Percentiles rank a stretch among this genome's conserved stretches.
phyloP scores from a whole-genome alignment of 2,329 filamentous ascomycete species.

The Calonectria pseudoturangicola region DNA sequence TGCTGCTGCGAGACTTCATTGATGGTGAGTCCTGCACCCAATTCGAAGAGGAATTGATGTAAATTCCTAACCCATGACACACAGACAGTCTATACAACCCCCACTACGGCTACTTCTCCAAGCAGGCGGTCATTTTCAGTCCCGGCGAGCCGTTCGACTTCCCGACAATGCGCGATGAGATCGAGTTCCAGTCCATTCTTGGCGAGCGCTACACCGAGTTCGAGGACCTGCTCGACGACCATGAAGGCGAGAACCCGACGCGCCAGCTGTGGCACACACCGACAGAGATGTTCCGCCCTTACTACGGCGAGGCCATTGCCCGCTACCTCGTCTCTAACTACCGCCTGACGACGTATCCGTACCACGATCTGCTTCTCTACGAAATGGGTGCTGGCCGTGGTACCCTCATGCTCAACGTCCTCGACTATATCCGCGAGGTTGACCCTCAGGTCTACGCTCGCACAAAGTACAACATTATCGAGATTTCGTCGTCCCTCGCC shows the following conservation, averaged over 20 bases:
- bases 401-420: slow-evolving; percentile 97
- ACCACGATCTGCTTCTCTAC: slow-evolving; percentile 98
- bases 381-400: slow-evolving; percentile 99
- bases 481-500: slow-evolving; percentile 91
- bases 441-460: slow-evolving; percentile 95
- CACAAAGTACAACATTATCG: slow-evolving; percentile 95
- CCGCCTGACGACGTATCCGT: slow-evolving; percentile 93
- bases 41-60: neutral
- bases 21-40: slow-evolving; percentile 76
- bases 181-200: slow-evolving; percentile 86
- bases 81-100: slow-evolving; percentile 95
- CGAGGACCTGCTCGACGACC: slow-evolving; percentile 88
- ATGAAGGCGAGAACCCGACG: slow-evolving; percentile 78
- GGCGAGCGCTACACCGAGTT: slow-evolving; percentile 90
- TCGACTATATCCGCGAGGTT: slow-evolving; percentile 93
- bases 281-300: slow-evolving; percentile 96
- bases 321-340: slow-evolving; percentile 97
- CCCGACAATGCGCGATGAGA: slow-evolving; percentile 85
- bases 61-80: slow-evolving; percentile 39
- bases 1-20: slow-evolving; percentile 98
- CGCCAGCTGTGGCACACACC: slow-evolving; percentile 99
- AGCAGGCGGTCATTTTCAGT: slow-evolving; percentile 96
- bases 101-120: slow-evolving; percentile 96
- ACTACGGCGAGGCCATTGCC: slow-evolving; percentile 98
- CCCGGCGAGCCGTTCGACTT: slow-evolving; percentile 96